Evolutionary conservation across 306 rosid genomes (phyloP), one percentile per base, ranked within the genome.

Genomic region (Trifolium pratense): DNA sequence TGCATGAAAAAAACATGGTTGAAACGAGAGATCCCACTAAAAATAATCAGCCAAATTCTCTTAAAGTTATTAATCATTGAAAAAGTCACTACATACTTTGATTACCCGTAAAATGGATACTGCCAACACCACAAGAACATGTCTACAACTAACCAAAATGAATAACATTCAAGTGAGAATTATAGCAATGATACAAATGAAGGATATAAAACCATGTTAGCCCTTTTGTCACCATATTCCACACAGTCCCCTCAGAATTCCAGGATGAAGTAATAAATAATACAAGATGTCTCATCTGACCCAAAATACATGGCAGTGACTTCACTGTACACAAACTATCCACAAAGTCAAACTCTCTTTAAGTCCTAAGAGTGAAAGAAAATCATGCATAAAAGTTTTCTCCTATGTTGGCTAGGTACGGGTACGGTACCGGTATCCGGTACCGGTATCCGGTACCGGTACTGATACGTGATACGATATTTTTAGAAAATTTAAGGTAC

Each of bases 331-430:
- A 42, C 48, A 11, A 42, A 11, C 48, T 42, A 42, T 42, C 48
- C 12, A 42, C 15, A 42, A 42, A 42, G 48, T 11, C 5, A 12
- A 42, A 42, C 5, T 4, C 48, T 42, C 48, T 29, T 29, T 3
- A 12, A 51, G 42, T 17, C 45, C 74, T 43, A 62, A 31, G 9
- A 48, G 18, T 43, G 21, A 42, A 42, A 48, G 53, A 52, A 45
- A 72, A 49, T 23, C 72, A 75, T 62, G 10, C 32, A 49, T 20
- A 74, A 20, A 20, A 40, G 32, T 25, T 16, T 62, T 74, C 53
- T 51, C 46, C n/a, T n/a, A n/a, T n/a, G n/a, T n/a, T n/a, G n/a
- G n/a, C n/a, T n/a, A n/a, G n/a, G n/a, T n/a, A n/a, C n/a, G n/a
- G n/a, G n/a, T n/a, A n/a, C n/a, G n/a, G n/a, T n/a, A n/a, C n/a